A percentile compares a stretch with the other conserved stretches of the same genome.
phyloP scores from a whole-genome alignment of 2,329 filamentous ascomycete species.

The Neofusicoccum sp. region DNA sequence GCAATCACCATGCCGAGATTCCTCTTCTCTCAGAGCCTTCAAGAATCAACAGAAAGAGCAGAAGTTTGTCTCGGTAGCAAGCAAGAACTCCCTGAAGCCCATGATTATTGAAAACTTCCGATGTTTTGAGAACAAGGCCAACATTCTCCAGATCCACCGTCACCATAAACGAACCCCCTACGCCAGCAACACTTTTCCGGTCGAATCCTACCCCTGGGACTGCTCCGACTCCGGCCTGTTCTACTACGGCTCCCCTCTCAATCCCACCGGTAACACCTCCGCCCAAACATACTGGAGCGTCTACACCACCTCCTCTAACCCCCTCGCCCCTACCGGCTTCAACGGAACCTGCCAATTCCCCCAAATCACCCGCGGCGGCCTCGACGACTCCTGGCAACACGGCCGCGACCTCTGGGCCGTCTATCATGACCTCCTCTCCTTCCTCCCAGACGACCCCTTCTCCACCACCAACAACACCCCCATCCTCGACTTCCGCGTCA shows the following conservation, averaged over 20 bases:
- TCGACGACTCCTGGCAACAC: conserved; percentile 73
- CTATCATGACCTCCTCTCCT: conserved; percentile 66
- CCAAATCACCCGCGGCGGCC: conserved; percentile 69
- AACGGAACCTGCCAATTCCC: conserved; percentile 76
- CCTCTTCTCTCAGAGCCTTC: too few species aligned
- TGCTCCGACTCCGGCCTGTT: conserved; percentile 70
- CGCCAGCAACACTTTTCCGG: conserved; percentile 71
- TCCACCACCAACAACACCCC: background rate
- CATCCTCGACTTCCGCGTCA: conserved; percentile 67
- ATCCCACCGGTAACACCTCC: conserved; percentile 45
- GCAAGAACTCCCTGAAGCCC: background rate
- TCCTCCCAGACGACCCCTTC: conserved; percentile 51
- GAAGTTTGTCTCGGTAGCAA: background rate
- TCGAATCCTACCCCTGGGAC: conserved; percentile 70
- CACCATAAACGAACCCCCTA: conserved; percentile 86
- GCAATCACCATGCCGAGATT: too few species aligned
- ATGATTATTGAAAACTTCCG: background rate
- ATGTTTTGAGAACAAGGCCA: background rate
- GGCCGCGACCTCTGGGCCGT: conserved; percentile 75
- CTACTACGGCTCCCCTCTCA: conserved; percentile 63
- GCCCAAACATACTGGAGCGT: conserved; percentile 65
- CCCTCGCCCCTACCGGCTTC: conserved; percentile 65
- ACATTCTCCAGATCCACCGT: conserved; percentile 62
- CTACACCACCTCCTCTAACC: conserved; percentile 62
- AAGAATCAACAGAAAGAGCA: too few species aligned